A percentile compares a stretch with the other conserved stretches of the same genome.
Conservation (phyloP, 768 basidiomycete genomes). For the Lactarius deliciosus region DNA sequence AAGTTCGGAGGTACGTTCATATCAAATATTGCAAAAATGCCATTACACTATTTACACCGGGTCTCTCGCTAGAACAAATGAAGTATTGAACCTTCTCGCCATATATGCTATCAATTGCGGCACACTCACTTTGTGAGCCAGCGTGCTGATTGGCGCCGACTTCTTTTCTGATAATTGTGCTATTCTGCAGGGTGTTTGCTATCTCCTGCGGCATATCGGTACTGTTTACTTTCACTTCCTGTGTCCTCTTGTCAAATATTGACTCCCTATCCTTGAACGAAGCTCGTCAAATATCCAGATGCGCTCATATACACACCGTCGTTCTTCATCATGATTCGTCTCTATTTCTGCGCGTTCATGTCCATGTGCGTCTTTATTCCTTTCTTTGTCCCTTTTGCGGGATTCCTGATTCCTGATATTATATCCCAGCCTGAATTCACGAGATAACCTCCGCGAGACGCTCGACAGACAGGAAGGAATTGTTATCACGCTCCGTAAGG, state of each 20-base stretch:
- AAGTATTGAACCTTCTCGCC: background rate
- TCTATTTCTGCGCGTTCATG: constrained; percentile 9
- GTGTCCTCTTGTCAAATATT: background rate
- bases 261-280: background rate
- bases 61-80: constrained; percentile 1
- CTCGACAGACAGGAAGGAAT: background rate
- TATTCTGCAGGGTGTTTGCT: background rate
- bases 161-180: background rate
- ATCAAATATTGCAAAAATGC: background rate
- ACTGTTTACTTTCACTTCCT: background rate
- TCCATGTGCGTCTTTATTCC: background rate
- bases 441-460: background rate
- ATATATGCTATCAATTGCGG: constrained; percentile 12
- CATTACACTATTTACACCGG: background rate
- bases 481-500: background rate
- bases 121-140: background rate
- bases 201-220: background rate
- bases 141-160: background rate
- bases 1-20: constrained; percentile 1
- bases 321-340: constrained; percentile 10
- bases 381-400: background rate
- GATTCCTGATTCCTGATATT: background rate
- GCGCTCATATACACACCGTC: background rate
- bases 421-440: constrained; percentile 2
- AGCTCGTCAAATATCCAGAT: background rate